Evolutionary conservation across 2,329 filamentous ascomycete species (phyloP).

Genomic region (Diaporthe sp.): DNA sequence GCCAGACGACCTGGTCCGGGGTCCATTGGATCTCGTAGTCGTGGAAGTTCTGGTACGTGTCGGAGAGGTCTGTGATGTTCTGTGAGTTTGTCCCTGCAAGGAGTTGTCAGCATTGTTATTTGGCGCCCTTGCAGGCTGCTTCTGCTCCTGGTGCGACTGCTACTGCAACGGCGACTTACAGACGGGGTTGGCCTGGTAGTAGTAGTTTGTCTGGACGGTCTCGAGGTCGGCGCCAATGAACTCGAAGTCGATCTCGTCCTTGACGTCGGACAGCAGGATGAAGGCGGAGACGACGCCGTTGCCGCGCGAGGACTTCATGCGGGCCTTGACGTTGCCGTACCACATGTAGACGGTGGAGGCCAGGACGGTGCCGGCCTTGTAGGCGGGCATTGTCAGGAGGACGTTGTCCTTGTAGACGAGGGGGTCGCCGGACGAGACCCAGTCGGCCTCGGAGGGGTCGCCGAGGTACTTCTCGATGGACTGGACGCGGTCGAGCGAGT

Average conservation of each 20-base stretch:
- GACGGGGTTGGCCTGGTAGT: slow-evolving; percentile 92
- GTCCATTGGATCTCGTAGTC: slow-evolving; percentile 96
- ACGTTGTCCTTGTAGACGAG: slow-evolving; percentile 77
- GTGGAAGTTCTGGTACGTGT: slow-evolving; percentile 86
- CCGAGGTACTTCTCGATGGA: slow-evolving; percentile 88
- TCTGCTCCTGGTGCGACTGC: too few species aligned
- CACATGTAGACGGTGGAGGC: slow-evolving; percentile 90
- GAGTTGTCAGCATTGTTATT: slow-evolving; percentile 16
- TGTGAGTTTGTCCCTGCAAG: slow-evolving; percentile 78
- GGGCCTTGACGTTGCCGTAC: slow-evolving; percentile 94
- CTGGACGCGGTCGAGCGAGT: slow-evolving; percentile 77
- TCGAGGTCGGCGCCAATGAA: slow-evolving; percentile 86
- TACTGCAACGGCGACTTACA: slow-evolving; percentile 71
- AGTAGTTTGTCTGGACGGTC: slow-evolving; percentile 93
- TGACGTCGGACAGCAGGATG: slow-evolving; percentile 93
- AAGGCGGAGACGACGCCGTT: slow-evolving; percentile 96
- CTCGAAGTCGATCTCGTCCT: slow-evolving; percentile 99
- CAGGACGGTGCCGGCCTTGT: slow-evolving; percentile 88
- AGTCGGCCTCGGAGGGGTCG: slow-evolving; percentile 83
- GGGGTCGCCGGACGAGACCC: slow-evolving; percentile 88
- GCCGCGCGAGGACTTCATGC: slow-evolving; percentile 86
- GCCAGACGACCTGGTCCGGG: slow-evolving; percentile 88
- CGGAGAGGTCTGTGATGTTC: slow-evolving; percentile 74
- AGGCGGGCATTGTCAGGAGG: slow-evolving; percentile 89
- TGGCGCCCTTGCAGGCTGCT: too few species aligned